A percentile compares a stretch with the other conserved stretches of the same genome.
phyloP scores from a whole-genome alignment of 2,329 filamentous ascomycete species.

The Elsinoe perseae region DNA sequence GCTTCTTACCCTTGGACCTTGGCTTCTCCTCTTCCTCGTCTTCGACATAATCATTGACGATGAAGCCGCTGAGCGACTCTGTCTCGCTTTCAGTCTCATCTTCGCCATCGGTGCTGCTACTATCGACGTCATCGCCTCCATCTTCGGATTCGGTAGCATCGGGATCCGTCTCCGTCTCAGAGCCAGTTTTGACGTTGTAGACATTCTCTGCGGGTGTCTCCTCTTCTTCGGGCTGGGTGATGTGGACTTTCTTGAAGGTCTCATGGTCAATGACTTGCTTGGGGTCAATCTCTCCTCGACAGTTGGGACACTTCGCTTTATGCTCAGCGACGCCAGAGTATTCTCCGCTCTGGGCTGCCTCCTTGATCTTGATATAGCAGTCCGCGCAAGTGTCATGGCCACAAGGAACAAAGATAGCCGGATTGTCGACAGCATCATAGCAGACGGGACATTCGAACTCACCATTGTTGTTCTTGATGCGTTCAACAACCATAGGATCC shows the following conservation, averaged over 20 bases:
- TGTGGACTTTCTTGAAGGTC: constrained; percentile 66
- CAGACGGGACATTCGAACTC: constrained; percentile 75
- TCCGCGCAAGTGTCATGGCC: constrained; percentile 73
- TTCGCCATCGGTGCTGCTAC: constrained; percentile 34
- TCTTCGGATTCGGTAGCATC: constrained; percentile 33
- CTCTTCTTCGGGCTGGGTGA: constrained; percentile 44
- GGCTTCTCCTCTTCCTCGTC: constrained; percentile 24
- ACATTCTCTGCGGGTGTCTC: constrained; percentile 16
- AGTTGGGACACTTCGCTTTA: constrained; percentile 64
- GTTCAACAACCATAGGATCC: constrained; percentile 52
- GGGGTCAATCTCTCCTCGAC: constrained; percentile 59
- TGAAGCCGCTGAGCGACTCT: constrained; percentile 46
- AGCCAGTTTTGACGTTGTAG: constrained; percentile 8
- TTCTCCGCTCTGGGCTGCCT: constrained; percentile 50
- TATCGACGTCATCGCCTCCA: constrained; percentile 35
- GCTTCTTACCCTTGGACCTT: constrained; percentile 19
- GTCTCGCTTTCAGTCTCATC: constrained; percentile 23
- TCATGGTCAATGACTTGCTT: constrained; percentile 65
- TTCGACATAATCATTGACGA: constrained; percentile 42
- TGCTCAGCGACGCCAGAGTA: constrained; percentile 48
- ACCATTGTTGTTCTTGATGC: constrained; percentile 53
- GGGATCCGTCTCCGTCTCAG: constrained; percentile 26
- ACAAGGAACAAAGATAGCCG: constrained; percentile 72
- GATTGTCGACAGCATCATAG: constrained; percentile 66
- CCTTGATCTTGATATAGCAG: constrained; percentile 63